phyloP scores from a whole-genome alignment of 371 early-diverging fungal species.

The Blakeslea trispora region DNA sequence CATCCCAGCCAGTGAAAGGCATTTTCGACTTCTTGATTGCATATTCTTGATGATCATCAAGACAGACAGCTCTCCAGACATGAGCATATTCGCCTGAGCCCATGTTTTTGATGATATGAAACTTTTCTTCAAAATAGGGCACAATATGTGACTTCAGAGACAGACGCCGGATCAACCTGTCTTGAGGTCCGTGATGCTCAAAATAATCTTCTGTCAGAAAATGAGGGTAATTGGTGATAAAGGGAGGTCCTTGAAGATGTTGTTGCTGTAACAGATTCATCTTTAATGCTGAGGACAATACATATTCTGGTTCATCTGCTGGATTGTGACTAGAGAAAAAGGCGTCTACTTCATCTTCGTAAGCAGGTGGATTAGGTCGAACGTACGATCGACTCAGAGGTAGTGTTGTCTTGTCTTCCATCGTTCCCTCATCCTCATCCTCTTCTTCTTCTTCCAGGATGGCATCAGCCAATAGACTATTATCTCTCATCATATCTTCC shows the following conservation, averaged over 20 bases:
- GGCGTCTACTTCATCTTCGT: constrained; percentile 35
- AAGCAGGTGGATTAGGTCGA: constrained; percentile 1
- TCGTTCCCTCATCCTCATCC: constrained; percentile 17
- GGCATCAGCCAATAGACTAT: neutral
- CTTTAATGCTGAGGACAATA: constrained; percentile 10
- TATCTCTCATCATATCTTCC: neutral
- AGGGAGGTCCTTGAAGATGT: constrained; percentile 7
- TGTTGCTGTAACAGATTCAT: constrained; percentile 20
- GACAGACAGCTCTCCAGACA: constrained; percentile 68
- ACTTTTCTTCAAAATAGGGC: constrained; percentile 38
- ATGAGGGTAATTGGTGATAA: constrained; percentile 31
- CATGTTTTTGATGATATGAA: constrained; percentile 31
- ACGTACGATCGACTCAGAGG: constrained; percentile 12
- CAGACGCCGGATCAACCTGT: constrained; percentile 6
- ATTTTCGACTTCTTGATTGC: constrained; percentile 80
- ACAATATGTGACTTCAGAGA: neutral
- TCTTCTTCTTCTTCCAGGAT: constrained; percentile 16
- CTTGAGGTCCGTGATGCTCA: constrained; percentile 16
- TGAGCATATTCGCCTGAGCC: constrained; percentile 84
- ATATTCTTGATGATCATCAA: constrained; percentile 58
- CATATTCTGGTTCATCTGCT: constrained; percentile 23
- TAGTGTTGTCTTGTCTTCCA: constrained; percentile 22
- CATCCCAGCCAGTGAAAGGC: constrained; percentile 71
- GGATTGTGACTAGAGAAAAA: constrained; percentile 27
- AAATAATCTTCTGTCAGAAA: constrained; percentile 42